These are phyloP conservation scores for Fusarium mangiferae DNA, from an alignment of 2,329 filamentous ascomycete species.

Conservation along the genomic window DNA sequence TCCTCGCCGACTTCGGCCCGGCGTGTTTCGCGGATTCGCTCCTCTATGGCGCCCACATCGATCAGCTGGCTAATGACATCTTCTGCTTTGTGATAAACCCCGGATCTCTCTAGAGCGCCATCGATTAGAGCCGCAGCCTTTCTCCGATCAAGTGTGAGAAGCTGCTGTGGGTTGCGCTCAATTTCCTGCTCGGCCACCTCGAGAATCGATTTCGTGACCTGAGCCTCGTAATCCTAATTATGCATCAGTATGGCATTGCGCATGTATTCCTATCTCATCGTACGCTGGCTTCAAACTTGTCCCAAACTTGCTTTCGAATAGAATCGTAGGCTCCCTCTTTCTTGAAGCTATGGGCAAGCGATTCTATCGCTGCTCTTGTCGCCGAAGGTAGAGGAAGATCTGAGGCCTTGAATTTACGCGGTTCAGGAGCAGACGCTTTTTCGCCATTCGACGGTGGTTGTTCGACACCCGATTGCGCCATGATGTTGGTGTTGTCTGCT, in stretches of 20 bases:
- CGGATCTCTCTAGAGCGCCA: constrained; percentile 79
- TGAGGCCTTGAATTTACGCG: constrained; percentile 73
- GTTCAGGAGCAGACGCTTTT: constrained; percentile 12
- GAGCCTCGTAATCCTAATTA: constrained; percentile 73
- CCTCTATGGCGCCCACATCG: constrained; percentile 73
- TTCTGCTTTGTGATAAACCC: constrained; percentile 78
- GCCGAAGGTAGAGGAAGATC: constrained; percentile 79
- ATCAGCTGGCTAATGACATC: constrained; percentile 75
- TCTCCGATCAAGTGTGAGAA: constrained; percentile 77
- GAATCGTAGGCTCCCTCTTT: constrained; percentile 87
- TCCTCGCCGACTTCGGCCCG: constrained; percentile 75
- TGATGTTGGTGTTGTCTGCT: background rate
- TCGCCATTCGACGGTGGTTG: constrained; percentile 36
- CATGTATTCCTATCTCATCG: background rate
- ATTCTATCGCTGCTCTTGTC: constrained; percentile 79
- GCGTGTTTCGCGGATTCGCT: constrained; percentile 74
- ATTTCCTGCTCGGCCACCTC: constrained; percentile 78
- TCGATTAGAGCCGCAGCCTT: constrained; percentile 82
- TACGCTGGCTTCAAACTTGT: constrained; percentile 78
- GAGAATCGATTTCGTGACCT: constrained; percentile 73
- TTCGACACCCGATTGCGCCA: constrained; percentile 40
- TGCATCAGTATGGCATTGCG: constrained; percentile 36
- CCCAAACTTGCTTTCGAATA: constrained; percentile 80
- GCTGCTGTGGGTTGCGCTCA: constrained; percentile 75
- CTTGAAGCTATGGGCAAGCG: constrained; percentile 82